Base-by-base conservation (phyloP, 768 basidiomycete genomes). In the Amanita exitialis region DNA sequence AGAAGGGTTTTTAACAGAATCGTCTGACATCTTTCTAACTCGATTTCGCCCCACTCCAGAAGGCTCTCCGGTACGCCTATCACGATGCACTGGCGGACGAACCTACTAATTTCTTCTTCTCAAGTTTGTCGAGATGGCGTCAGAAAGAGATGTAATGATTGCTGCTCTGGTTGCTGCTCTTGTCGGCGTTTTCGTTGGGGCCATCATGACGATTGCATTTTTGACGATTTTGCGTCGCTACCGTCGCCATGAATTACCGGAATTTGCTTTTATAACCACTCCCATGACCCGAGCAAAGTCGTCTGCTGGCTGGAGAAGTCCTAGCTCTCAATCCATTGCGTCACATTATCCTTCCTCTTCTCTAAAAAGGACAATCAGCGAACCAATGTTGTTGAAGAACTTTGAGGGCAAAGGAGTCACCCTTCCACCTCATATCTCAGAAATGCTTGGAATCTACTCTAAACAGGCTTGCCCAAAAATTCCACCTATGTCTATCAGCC, bases 1-100 rank as follows among this genome's bases (percentile, higher is more conserved):
- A 28, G 25, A 39, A 4, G 27, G 21, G 47, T 39, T 49, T 36
- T 49, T 49, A 49, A 49, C 47, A 38, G 38, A 27, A 15, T 16
- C 16, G 35, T 34, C 32, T 47, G 12, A 23, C n/a, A 28, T 9
- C 25, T 41, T 18, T 30, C 27, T 35, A 27, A 20, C 36, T 39
- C 25, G 10, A 21, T 18, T 27, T 38, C 36, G 15, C 36, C 21
- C 21, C 47, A 16, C 25, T 27, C 16, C 23, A 15, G 21, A 43
- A 12, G 1, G 8, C 7, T 7, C 43, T 18, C 5, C 21, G 39
- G 39, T 41, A 41, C 21, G 39, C 16, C 18, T 41, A 18, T 41
- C 4, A 16, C 43, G 27, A 13, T 28, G 27, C 43, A n/a, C 8
- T 12, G 15, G 28, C 7, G n/a, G 16, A 28, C 9, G 27, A 28